phyloP scores from a whole-genome alignment of 2,329 filamentous ascomycete species.

The Penicillium italicum region DNA sequence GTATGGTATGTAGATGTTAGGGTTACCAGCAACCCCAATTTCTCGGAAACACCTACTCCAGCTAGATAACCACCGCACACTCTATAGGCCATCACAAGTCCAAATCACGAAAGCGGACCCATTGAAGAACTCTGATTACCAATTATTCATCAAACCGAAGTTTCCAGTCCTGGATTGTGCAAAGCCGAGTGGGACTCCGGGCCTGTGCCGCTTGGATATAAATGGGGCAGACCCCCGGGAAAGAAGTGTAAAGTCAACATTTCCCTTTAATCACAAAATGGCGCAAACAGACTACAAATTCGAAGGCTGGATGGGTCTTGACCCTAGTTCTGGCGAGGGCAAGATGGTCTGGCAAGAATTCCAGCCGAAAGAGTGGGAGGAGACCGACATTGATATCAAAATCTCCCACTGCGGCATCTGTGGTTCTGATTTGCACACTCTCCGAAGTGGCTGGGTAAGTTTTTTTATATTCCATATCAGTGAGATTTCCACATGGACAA shows the following conservation, averaged over 20 bases:
- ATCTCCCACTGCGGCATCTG: constrained; percentile 64
- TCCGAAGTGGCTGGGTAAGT: constrained; percentile 49
- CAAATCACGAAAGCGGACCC: background rate
- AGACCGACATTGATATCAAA: constrained; percentile 63
- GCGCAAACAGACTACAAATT: constrained; percentile 48
- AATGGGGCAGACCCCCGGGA: constrained; percentile 8
- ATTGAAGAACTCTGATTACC: constrained; percentile 14
- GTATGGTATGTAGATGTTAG: background rate
- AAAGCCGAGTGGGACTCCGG: constrained; percentile 8
- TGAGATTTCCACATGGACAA: background rate
- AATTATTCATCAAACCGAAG: constrained; percentile 12
- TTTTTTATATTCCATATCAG: background rate
- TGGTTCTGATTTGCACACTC: constrained; percentile 58
- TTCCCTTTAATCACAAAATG: constrained; percentile 11
- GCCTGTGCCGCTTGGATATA: constrained; percentile 13
- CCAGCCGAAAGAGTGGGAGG: constrained; percentile 63
- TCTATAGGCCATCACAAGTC: background rate
- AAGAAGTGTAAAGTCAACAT: background rate
- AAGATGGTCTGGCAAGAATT: constrained; percentile 56
- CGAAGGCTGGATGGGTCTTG: constrained; percentile 56
- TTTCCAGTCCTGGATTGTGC: constrained; percentile 3
- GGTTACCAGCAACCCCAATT: background rate
- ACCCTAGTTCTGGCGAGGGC: constrained; percentile 48
- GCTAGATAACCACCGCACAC: background rate
- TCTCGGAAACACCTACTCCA: background rate